A percentile compares a stretch with the other conserved stretches of the same genome.
Evolutionary conservation across 805 yeast genomes (phyloP).

Genomic region (Jamesozyma spencerorum): DNA sequence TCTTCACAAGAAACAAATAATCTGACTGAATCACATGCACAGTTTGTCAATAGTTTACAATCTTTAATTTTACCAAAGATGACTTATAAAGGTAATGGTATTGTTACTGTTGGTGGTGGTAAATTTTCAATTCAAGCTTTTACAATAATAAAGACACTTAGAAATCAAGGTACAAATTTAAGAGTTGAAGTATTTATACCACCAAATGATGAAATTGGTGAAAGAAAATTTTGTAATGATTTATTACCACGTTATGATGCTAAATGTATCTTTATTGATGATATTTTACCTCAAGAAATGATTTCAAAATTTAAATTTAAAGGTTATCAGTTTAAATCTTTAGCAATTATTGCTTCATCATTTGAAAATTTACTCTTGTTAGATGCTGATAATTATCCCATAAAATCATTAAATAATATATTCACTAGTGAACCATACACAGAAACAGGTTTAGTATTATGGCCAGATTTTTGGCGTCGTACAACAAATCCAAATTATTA

Average conservation of each 20-base stretch:
- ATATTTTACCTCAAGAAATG: slow-evolving; percentile 38
- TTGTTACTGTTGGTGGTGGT: slow-evolving; percentile 68
- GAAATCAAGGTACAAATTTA: slow-evolving; percentile 56
- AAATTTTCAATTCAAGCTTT: slow-evolving; percentile 55
- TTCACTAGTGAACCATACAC: slow-evolving; percentile 45
- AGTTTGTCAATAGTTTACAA: slow-evolving; percentile 11
- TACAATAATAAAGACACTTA: slow-evolving; percentile 42
- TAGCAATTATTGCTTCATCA: slow-evolving; percentile 63
- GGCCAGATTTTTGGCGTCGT: slow-evolving; percentile 90
- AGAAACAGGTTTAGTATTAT: slow-evolving; percentile 45
- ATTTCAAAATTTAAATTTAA: slow-evolving; percentile 36
- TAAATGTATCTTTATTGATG: slow-evolving; percentile 45
- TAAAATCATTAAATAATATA: slow-evolving; percentile 50
- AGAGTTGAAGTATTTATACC: slow-evolving; percentile 85
- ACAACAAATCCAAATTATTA: slow-evolving; percentile 69
- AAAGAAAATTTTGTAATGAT: slow-evolving; percentile 53
- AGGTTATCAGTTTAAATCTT: slow-evolving; percentile 57
- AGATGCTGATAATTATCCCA: slow-evolving; percentile 72
- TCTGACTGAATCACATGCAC: slow-evolving; percentile 14
- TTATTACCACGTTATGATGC: slow-evolving; percentile 57
- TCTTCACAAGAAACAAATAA: slow-evolving; percentile 10
- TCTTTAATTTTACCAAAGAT: slow-evolving; percentile 14
- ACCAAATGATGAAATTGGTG: slow-evolving; percentile 47
- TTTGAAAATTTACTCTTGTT: slow-evolving; percentile 63
- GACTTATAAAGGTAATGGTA: slow-evolving; percentile 43